Conservation (phyloP, 2,329 filamentous ascomycete species). For the Neonectria sp. region DNA sequence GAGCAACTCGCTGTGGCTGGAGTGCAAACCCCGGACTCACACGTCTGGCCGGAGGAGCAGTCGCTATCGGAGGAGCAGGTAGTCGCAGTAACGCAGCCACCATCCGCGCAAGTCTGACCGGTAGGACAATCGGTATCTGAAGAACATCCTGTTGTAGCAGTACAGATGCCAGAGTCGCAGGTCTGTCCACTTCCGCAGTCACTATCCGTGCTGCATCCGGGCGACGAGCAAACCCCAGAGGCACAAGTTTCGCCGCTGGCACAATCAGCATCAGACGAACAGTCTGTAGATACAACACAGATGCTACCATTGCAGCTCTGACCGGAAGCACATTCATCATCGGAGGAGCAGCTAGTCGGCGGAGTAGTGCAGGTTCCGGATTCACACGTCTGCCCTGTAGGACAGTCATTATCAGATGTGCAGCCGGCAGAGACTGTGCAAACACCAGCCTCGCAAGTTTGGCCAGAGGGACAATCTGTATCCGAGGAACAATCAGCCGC, state of each 20-base stretch:
- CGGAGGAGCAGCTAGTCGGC: neutral
- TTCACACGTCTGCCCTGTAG: neutral
- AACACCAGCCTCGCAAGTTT: slow-evolving; percentile 16
- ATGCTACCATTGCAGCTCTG: neutral
- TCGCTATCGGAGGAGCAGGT: neutral
- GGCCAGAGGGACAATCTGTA: neutral
- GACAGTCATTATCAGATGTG: neutral
- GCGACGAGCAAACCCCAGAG: neutral
- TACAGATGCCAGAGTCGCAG: slow-evolving; percentile 7
- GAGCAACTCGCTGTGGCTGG: neutral
- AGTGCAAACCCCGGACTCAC: neutral
- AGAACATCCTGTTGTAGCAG: neutral
- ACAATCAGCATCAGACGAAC: neutral
- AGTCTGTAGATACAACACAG: neutral
- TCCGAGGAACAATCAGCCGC: neutral
- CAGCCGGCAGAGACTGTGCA: slow-evolving; percentile 12
- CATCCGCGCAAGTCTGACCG: neutral
- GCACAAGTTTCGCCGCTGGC: neutral
- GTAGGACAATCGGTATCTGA: neutral
- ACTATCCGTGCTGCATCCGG: neutral
- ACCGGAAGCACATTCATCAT: slow-evolving; percentile 1
- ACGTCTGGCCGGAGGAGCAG: neutral
- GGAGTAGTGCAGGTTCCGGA: slow-evolving; percentile 1
- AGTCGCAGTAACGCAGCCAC: neutral
- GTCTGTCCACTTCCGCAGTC: slow-evolving; percentile 15